Conservation (phyloP, 805 yeast species). For the Schizosaccharomyces pombe region DNA sequence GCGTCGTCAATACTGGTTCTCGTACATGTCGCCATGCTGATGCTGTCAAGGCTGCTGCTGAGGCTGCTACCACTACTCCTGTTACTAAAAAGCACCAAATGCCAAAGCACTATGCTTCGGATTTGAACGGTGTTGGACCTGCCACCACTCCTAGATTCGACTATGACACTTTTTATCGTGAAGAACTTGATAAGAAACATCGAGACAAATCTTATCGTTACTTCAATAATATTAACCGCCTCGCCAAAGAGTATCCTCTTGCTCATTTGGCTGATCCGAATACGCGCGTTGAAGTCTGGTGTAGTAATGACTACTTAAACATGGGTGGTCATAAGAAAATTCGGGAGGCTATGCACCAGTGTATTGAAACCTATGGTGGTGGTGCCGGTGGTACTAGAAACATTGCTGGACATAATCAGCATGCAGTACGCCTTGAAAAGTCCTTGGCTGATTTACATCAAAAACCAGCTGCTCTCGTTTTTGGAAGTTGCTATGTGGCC, state of each 20-base stretch:
- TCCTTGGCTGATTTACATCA: slow-evolving; percentile 77
- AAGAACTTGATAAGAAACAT: slow-evolving; percentile 51
- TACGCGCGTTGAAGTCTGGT: slow-evolving; percentile 94
- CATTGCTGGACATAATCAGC: slow-evolving; percentile 89
- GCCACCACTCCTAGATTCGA: background rate
- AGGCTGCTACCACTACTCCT: background rate
- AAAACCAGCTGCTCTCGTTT: slow-evolving; percentile 85
- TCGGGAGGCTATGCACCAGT: slow-evolving; percentile 47
- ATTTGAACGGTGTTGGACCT: background rate
- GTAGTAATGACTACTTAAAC: slow-evolving; percentile 91
- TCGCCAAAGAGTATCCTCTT: slow-evolving; percentile 77
- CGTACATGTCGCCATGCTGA: background rate
- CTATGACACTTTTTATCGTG: slow-evolving; percentile 42
- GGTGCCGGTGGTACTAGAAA: slow-evolving; percentile 99
- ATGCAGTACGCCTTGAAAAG: slow-evolving; percentile 69
- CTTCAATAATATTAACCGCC: slow-evolving; percentile 89
- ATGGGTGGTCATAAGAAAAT: slow-evolving; percentile 69
- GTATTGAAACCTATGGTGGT: slow-evolving; percentile 76
- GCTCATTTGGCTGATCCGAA: slow-evolving; percentile 51
- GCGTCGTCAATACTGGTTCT: background rate
- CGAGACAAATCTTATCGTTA: slow-evolving; percentile 79
- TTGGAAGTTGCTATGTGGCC: slow-evolving; percentile 88
- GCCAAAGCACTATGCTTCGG: background rate
- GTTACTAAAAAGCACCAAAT: background rate
- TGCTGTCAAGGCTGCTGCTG: background rate